Conservation (phyloP, 1,284 basidiomycete genomes). For the Schizophyllum commune region DNA sequence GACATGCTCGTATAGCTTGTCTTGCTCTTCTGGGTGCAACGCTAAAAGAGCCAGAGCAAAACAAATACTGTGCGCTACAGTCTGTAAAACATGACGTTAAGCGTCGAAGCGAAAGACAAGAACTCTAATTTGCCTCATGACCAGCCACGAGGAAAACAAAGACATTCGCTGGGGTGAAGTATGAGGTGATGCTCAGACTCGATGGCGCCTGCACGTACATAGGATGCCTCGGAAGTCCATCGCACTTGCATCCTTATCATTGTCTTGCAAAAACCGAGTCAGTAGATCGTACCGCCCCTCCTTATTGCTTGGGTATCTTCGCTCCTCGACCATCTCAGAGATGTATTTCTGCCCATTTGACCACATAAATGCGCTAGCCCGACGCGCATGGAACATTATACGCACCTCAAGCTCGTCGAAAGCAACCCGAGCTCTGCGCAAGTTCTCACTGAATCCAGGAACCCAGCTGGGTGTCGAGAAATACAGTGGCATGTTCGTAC, state of each 20-base stretch:
- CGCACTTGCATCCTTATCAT: neutral
- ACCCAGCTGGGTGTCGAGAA: neutral
- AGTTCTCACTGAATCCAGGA: neutral
- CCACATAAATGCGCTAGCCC: too few relatives aligned
- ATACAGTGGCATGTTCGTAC: neutral
- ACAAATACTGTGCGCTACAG: constrained; percentile 37
- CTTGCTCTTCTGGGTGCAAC: constrained; percentile 53
- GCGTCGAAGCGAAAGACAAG: too few relatives aligned
- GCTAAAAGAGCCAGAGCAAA: constrained; percentile 45
- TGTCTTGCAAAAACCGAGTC: neutral
- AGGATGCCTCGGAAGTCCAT: neutral
- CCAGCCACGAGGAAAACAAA: constrained; percentile 54
- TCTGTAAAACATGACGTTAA: too few relatives aligned
- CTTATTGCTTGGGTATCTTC: constrained; percentile 26
- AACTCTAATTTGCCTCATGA: constrained; percentile 57
- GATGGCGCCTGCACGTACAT: constrained; percentile 29
- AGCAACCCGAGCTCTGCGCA: neutral
- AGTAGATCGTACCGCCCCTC: constrained; percentile 35
- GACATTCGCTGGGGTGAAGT: constrained; percentile 57
- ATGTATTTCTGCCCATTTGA: constrained; percentile 51
- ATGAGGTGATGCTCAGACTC: too few relatives aligned
- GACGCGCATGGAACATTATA: too few relatives aligned
- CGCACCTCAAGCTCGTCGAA: neutral
- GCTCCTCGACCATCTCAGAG: constrained; percentile 45
- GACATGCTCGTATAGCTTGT: constrained; percentile 48